phyloP scores from a whole-genome alignment of 441 rosid species.

The Corymbia citriodora region DNA sequence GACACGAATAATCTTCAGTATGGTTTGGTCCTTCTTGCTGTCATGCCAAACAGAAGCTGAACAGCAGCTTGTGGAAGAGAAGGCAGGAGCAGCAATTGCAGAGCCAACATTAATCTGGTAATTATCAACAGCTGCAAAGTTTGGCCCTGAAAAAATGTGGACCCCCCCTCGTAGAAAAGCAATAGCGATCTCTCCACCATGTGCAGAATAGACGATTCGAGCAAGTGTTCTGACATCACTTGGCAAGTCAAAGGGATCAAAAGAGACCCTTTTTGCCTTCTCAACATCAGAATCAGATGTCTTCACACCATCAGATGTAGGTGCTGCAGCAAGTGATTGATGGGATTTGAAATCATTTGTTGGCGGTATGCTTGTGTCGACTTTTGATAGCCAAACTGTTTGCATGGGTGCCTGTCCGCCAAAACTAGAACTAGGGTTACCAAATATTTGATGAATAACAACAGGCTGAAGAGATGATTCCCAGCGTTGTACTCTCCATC shows the following conservation, averaged over 20 bases:
- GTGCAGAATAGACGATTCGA: constrained; percentile 96
- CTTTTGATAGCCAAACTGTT: constrained; percentile 97
- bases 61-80: constrained; percentile 99
- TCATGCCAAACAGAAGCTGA: constrained; percentile 99
- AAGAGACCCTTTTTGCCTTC: constrained; percentile 63
- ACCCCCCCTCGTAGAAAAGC: constrained; percentile 97
- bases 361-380: constrained; percentile 90
- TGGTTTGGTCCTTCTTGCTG: constrained; percentile 70
- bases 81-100: constrained; percentile 97
- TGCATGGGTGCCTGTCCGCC: constrained; percentile 98
- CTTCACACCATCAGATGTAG: constrained; percentile 47
- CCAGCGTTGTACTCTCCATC: constrained; percentile 99
- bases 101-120: constrained; percentile 97
- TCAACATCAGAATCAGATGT: constrained; percentile 47
- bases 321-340: constrained; percentile 49
- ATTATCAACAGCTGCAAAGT: constrained; percentile 77
- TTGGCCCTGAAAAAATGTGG: constrained; percentile 97
- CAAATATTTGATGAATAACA: constrained; percentile 97
- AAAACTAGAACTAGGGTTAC: constrained; percentile 89
- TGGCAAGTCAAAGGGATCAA: constrained; percentile 99
- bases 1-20: constrained; percentile 90
- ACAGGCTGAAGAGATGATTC: constrained; percentile 97
- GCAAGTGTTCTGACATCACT: constrained; percentile 97
- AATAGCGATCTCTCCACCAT: constrained; percentile 98
- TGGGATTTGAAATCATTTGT: constrained; percentile 74